Evolutionary conservation across 1,284 basidiomycete genomes (phyloP).

Genomic region (Hemileia vastatrix): DNA sequence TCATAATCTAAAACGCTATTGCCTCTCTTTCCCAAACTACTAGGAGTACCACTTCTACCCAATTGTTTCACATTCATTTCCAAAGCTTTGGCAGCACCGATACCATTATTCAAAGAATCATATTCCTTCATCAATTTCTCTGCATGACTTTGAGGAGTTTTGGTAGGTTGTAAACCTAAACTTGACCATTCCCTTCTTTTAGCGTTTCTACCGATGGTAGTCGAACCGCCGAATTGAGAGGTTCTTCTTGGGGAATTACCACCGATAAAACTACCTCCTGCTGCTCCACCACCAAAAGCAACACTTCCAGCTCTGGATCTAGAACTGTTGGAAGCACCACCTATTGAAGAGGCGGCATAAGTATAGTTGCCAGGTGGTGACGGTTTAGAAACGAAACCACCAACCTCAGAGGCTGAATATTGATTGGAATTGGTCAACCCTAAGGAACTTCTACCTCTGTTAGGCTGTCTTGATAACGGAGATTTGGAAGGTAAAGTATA

Average conservation of each 20-base stretch:
- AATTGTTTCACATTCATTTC: not conserved
- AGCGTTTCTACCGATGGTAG: not conserved
- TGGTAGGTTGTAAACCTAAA: not conserved
- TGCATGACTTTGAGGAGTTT: not conserved
- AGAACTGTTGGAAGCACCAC: not conserved
- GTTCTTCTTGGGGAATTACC: not conserved
- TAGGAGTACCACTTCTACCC: not conserved
- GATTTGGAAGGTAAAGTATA: too few species aligned
- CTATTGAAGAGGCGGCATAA: not conserved
- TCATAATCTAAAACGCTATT: not conserved
- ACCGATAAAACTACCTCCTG: not conserved
- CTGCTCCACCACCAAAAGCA: not conserved
- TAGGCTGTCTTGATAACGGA: too few species aligned
- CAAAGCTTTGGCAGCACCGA: not conserved
- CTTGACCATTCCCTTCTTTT: not conserved
- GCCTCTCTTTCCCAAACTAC: not conserved
- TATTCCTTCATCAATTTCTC: not conserved
- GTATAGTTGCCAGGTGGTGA: not conserved
- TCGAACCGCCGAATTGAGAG: not conserved
- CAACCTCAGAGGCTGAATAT: not conserved
- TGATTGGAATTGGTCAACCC: too few species aligned
- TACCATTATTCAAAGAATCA: not conserved
- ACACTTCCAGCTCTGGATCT: not conserved
- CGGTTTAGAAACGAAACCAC: not conserved
- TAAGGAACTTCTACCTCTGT: not conserved